Evolutionary conservation across 768 basidiomycete species (phyloP), one percentile per base, ranked within the genome.

Genomic region (Suillus americanus): DNA sequence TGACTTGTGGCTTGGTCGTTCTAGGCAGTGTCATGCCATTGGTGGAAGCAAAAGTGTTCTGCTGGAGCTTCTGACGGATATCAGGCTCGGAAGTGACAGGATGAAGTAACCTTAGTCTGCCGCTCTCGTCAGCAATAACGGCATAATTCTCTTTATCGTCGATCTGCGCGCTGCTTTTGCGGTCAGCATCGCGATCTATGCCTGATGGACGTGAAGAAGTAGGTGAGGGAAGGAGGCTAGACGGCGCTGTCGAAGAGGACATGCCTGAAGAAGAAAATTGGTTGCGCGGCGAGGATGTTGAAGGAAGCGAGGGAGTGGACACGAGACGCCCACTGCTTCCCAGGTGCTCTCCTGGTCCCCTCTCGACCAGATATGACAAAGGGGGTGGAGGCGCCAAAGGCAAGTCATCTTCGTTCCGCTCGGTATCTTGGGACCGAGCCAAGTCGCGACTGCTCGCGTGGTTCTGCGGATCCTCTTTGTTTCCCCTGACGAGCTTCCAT

Each of bases 341-440:
- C 18, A 86, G 82, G 38, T 81, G 80, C 51, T 86, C 83, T n/a
- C 83, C 82, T 48, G 84, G 84, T 63, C 84, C 81, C 66, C 79
- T 76, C 65, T 77, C 79, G 3, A 94, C 94, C 55, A 98, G 84
- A 77, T 95, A 96, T 0, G 94, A 94, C 61, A 99, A 73, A 5
- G 94, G 90, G 5, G 97, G 97, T 3, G 97, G 97, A 1, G 96
- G 97, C 3, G 91, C 88, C 46, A 97, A 80, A 4, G 93, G 95
- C 10, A 82, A 75, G 68, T 91, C 87, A 70, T 94, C 92, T 3
- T 92, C 89, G 50, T 74, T 35, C 72, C 73, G 72, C 57, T 59
- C 57, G 20, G 25, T 59, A 50, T 75, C 65, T 18, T 74, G 46
- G 75, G 81, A 66, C 82, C 84, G 81, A 7, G 79, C 69, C 18